Evolutionary conservation across 179 eudicot genomes (phyloP), one percentile per base, ranked within the genome.

Genomic region (Sideroxylon spinosum): DNA sequence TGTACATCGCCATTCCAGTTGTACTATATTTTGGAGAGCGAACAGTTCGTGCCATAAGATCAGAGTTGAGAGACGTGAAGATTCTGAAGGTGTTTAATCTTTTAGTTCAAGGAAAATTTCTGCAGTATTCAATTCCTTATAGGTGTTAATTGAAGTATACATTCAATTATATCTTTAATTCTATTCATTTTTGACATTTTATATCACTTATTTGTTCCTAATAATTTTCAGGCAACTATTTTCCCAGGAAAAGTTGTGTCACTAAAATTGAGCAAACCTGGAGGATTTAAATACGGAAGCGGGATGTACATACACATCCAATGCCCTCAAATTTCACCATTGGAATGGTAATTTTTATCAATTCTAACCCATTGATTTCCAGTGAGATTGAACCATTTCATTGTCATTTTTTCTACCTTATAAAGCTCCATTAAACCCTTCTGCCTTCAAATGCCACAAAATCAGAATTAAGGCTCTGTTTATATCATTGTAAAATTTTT

Each of bases 1-100:
- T 85, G 83, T 86, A 86, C 70, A 79, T 86, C 49, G 82, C 83
- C 23, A 57, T 82, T 76, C 89, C 89, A 37, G 74, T 84, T 64
- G 49, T 86, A 49, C 79, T 86, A 9, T 86, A 86, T 56, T 16
- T 13, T 7, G 81, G 85, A 23, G 89, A 86, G 73, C 81, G 90
- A 77, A 79, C 80, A 32, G 78, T 80, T 65, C 79, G 89, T 29
- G 74, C 86, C 75, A 82, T 86, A 61, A 75, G 89, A 83, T 86
- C 89, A 32, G 81, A 78, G 78, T 77, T 82, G 49, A 61, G 71
- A 23, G 81, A 81, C 62, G 88, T 86, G 22, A 76, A 78, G 67
- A 76, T 88, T 59, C 76, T 86, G 29, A 78, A 88, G 91, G 91
- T 88, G 77, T 62, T 26, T 22, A 22, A 26, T n/a, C 44, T 32